phyloP scores from a whole-genome alignment of 768 basidiomycete genomes.

The Exidia glandulosa region DNA sequence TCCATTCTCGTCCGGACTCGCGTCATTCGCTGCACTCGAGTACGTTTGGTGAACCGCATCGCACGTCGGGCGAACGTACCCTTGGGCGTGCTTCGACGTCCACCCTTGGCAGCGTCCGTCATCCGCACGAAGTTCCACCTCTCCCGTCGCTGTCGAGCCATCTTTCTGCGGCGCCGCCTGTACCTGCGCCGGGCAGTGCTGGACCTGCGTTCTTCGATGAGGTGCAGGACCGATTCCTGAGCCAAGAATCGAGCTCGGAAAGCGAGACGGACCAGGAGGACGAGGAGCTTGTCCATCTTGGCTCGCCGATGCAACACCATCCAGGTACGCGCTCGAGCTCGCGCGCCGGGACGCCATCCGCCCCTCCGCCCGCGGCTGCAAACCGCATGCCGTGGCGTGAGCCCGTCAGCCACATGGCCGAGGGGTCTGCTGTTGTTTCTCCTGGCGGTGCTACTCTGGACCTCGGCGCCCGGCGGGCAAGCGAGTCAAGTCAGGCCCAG shows the following conservation, averaged over 20 bases:
- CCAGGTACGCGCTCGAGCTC: neutral
- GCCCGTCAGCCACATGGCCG: neutral
- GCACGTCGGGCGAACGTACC: too few species aligned
- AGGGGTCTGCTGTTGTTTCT: neutral
- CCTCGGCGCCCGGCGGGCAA: neutral
- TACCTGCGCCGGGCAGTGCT: neutral
- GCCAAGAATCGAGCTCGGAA: neutral
- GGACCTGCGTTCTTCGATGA: neutral
- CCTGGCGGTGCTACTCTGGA: neutral
- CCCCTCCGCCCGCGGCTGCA: neutral
- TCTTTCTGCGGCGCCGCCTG: neutral
- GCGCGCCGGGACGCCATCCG: neutral
- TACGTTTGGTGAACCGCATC: neutral
- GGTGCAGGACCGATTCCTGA: neutral
- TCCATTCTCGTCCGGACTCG: neutral
- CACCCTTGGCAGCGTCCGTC: too few species aligned
- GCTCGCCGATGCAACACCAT: neutral
- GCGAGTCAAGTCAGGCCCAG: neutral
- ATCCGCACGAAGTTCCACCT: too few species aligned
- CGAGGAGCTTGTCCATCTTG: neutral
- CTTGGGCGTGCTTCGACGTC: too few species aligned
- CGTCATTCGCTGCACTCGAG: neutral
- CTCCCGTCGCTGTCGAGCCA: neutral
- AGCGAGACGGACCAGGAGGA: neutral
- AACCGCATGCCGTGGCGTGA: neutral